Base-by-base conservation (phyloP, 2,329 filamentous ascomycete genomes). In the Alternaria alternata region DNA sequence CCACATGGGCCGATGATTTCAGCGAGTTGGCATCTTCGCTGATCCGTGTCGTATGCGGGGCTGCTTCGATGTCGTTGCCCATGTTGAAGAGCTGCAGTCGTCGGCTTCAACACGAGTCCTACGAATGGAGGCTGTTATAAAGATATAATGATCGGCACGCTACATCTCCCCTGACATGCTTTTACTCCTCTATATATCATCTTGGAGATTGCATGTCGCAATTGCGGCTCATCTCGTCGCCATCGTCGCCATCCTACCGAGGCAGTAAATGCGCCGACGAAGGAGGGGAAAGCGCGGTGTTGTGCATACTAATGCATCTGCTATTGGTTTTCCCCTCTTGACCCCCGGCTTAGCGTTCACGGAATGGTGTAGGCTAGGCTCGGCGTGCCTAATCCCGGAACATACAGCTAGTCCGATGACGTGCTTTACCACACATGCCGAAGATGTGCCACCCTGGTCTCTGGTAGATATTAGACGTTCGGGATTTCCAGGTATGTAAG, bases 21-120 rank as follows among this genome's bases (percentile, higher is more conserved):
- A 73, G 66, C 7, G 71, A 73, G 24, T 53, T 65, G 46, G 32
- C 62, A 57, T 74, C 71, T 53, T 69, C 64, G 61, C 71, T 74
- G 61, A 70, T 43, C 30, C 65, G 51, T 18, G 38, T 57, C 38
- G 54, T 51, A 7, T 47, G 62, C 22, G 65, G 57, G 20, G 64
- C 62, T 18, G 65, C 63, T 44, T 74, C 71, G 48, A 74, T 73
- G 34, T 74, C 71, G 48, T 64, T 56, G n/a, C 68, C 68, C 69
- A 72, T 72, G 3, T 53, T 54, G 42, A 51, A 51, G 47, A 38
- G 36, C 52, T 34, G 28, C 42, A 38, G 46, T 43, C 30, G 16
- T 51, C 39, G 39, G 18, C 49, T 42, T 22, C n/a, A 32, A 14
- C 26, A 42, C 22, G 26, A 52, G n/a, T 52, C n/a, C 38, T 26